These are phyloP conservation scores for Venturia carpophila DNA, from an alignment of 2,329 filamentous ascomycete genomes.

Conservation along the genomic window DNA sequence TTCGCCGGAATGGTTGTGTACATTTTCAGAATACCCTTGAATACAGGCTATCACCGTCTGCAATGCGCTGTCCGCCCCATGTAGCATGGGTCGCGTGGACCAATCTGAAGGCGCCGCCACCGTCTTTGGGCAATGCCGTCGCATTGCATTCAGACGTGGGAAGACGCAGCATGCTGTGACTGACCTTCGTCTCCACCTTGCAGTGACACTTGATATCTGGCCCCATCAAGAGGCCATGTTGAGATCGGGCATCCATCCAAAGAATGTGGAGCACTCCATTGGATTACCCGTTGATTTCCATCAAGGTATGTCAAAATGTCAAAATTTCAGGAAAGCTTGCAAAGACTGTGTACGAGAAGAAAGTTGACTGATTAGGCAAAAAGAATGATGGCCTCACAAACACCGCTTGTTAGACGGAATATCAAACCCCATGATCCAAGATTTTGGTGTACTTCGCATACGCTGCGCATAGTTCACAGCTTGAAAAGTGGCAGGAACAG, in stretches of 20 bases:
- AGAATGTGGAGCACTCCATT: neutral
- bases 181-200: neutral
- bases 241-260: neutral
- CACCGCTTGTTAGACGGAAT: neutral
- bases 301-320: neutral
- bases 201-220: neutral
- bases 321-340: neutral
- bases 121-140: neutral
- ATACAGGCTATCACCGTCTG: neutral
- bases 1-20: neutral
- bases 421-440: neutral
- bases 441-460: neutral
- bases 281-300: neutral
- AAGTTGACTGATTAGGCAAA: neutral
- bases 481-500: neutral
- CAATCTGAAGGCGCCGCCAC: neutral
- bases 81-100: neutral
- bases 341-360: neutral
- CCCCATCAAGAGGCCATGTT: neutral
- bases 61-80: neutral
- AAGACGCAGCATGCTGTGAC: neutral
- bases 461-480: neutral
- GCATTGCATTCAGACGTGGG: neutral
- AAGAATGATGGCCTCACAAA: neutral
- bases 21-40: neutral